Base-by-base conservation (phyloP, 306 rosid genomes). In the Mimosa pudica region DNA sequence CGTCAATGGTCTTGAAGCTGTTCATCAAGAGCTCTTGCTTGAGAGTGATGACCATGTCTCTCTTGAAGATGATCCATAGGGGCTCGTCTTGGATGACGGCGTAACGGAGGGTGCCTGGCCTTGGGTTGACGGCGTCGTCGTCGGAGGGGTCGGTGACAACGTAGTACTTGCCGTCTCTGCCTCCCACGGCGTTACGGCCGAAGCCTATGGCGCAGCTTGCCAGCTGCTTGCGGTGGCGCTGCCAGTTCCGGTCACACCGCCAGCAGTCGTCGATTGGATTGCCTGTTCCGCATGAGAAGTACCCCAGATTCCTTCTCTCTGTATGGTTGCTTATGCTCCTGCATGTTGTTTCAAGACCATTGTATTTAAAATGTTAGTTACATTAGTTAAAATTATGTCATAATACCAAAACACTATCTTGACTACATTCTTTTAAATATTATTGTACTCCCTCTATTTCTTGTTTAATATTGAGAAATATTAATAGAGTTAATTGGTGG, bases 1-100 rank as follows among this genome's bases (percentile, higher is more conserved):
- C 99, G 55, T 95, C 99, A 16, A 95, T 89, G 71, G 99, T 95
- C 92, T 95, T 95, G 67, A 95, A 95, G 87, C 99, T 95, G 85
- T 95, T 95, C 99, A 95, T 91, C 10, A 95, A 66, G 1, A 95
- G 92, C 80, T 95, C 99, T 73, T 95, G 98, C 80, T 93, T 93
- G 1, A 95, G 74, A 0, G 96, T 93, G 83, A 95, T 95, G 64
- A 95, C 94, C 99, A 95, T 95, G 87, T 95, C 99, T 10, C 97
- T 65, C 82, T 95, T 95, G 89, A 95, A 95, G 84, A 95, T 96
- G 52, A 95, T 95, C 99, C 99, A 95, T 33, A 95, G 65, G 2
- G 98, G 98, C 9, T 65, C 73, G 24, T 92, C 97, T 48, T 95
- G 98, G 75, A 95, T 93, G 8, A 91, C 99, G 0, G 97, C 99